Conservation (phyloP, 257 asterid species). For the Parsonsia alboflavescens region DNA sequence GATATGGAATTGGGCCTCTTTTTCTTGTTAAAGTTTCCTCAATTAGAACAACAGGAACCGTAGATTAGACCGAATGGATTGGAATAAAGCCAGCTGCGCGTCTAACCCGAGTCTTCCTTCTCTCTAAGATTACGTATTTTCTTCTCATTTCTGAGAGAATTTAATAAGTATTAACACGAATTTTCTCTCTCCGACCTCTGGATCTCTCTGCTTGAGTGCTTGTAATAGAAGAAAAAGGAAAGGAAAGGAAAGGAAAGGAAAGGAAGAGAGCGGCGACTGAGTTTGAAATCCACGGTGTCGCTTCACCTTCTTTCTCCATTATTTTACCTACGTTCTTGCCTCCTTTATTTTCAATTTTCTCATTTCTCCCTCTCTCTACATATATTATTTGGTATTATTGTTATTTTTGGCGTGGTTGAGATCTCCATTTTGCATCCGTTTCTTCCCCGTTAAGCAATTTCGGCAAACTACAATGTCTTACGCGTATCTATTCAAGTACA, state of each 20-base stretch:
- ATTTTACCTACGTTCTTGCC: neutral
- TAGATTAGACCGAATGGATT: neutral
- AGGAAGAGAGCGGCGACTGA: neutral
- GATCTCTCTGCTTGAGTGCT: neutral
- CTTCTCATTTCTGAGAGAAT: neutral
- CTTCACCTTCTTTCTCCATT: neutral
- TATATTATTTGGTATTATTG: neutral
- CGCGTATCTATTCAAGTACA: conserved; percentile 83
- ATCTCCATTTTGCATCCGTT: conserved; percentile 7
- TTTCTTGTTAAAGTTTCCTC: neutral
- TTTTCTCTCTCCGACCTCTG: neutral
- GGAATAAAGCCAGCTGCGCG: conserved; percentile 5
- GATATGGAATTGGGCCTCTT: neutral
- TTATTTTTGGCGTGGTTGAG: neutral
- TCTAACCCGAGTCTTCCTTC: neutral
- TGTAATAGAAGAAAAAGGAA: neutral
- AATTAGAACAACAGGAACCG: neutral
- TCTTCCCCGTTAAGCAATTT: conserved; percentile 5
- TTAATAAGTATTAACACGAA: neutral
- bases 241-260: neutral
- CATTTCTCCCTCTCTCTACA: neutral
- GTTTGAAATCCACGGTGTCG: conserved; percentile 2
- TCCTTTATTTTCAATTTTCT: neutral
- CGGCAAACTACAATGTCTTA: conserved; percentile 51
- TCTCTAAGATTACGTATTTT: too few relatives aligned